Percentiles rank a stretch among this genome's conserved stretches.
Conservation (phyloP, 2,329 filamentous ascomycete species). For the Cercospora brassicicola region DNA sequence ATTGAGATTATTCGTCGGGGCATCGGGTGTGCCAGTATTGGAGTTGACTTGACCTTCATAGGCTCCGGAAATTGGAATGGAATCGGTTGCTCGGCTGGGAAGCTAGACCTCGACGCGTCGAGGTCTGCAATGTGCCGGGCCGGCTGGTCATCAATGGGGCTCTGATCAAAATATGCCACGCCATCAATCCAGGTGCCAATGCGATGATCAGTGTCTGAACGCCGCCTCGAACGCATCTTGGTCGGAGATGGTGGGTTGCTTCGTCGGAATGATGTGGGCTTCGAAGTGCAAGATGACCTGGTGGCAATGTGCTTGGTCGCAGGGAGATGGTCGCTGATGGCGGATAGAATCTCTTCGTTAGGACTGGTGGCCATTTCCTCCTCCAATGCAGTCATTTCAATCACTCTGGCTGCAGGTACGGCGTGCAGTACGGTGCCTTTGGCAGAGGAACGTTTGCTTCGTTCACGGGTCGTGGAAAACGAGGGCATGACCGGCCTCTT, state of each 20-base stretch:
- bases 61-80: background rate
- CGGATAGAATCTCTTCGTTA: constrained; percentile 44
- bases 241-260: constrained; percentile 13
- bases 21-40: background rate
- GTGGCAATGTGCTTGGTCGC: background rate
- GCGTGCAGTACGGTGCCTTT: constrained; percentile 38
- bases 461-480: background rate
- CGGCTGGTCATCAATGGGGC: constrained; percentile 9
- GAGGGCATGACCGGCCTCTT: constrained; percentile 19
- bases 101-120: background rate
- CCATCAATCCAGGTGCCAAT: constrained; percentile 50
- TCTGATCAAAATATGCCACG: constrained; percentile 44
- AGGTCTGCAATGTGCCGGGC: background rate
- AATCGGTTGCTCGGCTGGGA: background rate
- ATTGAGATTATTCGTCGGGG: background rate
- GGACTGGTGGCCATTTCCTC: constrained; percentile 43
- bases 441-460: background rate
- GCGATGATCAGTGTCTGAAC: constrained; percentile 33
- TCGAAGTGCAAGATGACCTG: background rate
- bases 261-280: constrained; percentile 1
- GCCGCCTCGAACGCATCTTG: constrained; percentile 28
- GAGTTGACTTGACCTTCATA: background rate
- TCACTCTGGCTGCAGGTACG: constrained; percentile 33
- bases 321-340: constrained; percentile 33
- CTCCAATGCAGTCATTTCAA: constrained; percentile 38